Conservation (phyloP, 495 filamentous ascomycete species). For the Achaetomiella virescens region DNA sequence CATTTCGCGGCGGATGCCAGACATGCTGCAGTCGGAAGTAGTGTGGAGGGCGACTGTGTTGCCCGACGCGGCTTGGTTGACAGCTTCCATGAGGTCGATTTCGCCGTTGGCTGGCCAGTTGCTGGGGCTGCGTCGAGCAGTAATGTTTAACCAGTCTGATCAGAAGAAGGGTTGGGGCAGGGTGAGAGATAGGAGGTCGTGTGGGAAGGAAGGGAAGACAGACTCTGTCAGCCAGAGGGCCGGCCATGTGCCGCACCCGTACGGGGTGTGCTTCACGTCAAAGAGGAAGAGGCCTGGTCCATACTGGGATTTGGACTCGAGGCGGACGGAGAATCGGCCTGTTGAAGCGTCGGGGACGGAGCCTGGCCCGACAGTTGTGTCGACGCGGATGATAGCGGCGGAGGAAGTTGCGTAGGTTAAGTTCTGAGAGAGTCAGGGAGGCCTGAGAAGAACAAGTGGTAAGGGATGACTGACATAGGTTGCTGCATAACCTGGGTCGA, state of each 20-base stretch:
- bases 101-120: constrained; percentile 67
- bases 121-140: constrained; percentile 24
- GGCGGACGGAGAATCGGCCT: constrained; percentile 51
- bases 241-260: constrained; percentile 54
- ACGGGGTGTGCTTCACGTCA: constrained; percentile 54
- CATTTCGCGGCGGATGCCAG: constrained; percentile 39
- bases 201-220: neutral
- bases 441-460: neutral
- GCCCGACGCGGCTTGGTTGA: constrained; percentile 44
- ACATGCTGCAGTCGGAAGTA: constrained; percentile 51
- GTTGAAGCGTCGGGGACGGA: constrained; percentile 30
- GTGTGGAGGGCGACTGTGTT: constrained; percentile 67
- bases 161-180: neutral
- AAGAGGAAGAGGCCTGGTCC: constrained; percentile 52
- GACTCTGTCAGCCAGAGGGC: constrained; percentile 48
- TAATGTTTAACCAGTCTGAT: neutral
- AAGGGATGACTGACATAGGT: constrained; percentile 19
- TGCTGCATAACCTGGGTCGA: constrained; percentile 20
- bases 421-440: constrained; percentile 42
- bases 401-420: constrained; percentile 47
- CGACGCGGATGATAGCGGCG: constrained; percentile 40
- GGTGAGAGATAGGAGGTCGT: neutral
- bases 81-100: constrained; percentile 70
- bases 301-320: constrained; percentile 50
- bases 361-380: constrained; percentile 33